Evolutionary conservation across 139 green algal genomes (phyloP), one percentile per base, ranked within the genome.

Genomic region (Tetradesmus lagerheimii): DNA sequence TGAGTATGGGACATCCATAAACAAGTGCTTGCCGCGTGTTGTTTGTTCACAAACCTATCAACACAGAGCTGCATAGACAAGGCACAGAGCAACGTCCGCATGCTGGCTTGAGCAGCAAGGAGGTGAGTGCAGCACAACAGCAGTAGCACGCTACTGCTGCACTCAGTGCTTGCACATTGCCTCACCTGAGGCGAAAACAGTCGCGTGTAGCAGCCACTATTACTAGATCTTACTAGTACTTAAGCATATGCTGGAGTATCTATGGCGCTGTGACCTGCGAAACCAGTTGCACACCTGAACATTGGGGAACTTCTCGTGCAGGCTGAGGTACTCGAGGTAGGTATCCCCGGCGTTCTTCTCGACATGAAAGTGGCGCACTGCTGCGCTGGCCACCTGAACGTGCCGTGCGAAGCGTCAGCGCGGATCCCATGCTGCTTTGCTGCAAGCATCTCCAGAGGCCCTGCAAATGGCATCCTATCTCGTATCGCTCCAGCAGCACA

Each of bases 271-370:
- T 16, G 12, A 20, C 1, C 18, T 16, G 6, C 12, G 12, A 62
- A n/a, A n/a, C 27, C 35, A 2, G 31, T 35, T 53, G 20, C 83
- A 16, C 38, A 80, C 83, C 83, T 88, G 83, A n/a, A 88, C 83
- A 34, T 88, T 88, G 31, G 83, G 83, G n/a, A 88, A 88, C 62
- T 88, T 88, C 12, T 88, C 83, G 41, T 88, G 83, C 25, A 88
- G 38, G 38, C n/a, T 64, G 1, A 88, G 37, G 37, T 80, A 88
- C 64, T 88, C 83, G 37, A 88, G 83, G 41, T 88, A 88, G 1
- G 83, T 45, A 12, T 88, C 83, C 8, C 38, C 83, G n/a, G 38
- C 12, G 12, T 23, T 41, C 16, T 66, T 88, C 25, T 80, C 83
- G 0, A 88, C 39, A 16, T 88, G 83, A 16, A 88, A 88, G 38